Percentiles rank a stretch among this genome's conserved stretches.
These are phyloP conservation scores for Aphanoascus verrucosus DNA, from an alignment of 2,329 filamentous ascomycete species.

Conservation along the genomic window DNA sequence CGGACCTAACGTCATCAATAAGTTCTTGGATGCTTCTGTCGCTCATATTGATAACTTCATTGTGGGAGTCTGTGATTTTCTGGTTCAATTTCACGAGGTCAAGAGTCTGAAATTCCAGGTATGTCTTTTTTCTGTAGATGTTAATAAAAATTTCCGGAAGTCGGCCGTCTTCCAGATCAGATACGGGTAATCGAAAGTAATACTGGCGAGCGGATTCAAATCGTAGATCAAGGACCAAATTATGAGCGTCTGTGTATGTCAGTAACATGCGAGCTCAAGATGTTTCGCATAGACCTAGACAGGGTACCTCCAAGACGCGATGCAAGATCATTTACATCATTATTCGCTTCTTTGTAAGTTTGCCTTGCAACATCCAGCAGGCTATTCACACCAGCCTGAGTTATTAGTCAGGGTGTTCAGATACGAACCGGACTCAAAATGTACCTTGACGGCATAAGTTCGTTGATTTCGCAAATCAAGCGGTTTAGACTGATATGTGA, in stretches of 20 bases:
- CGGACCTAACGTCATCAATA: slow-evolving; percentile 57
- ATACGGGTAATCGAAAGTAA: slow-evolving; percentile 56
- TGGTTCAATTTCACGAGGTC: slow-evolving; percentile 70
- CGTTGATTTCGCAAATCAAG: slow-evolving; percentile 82
- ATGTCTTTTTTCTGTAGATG: slow-evolving; percentile 57
- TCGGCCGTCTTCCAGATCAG: slow-evolving; percentile 49
- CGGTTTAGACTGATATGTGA: slow-evolving; percentile 63
- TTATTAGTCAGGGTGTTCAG: slow-evolving; percentile 14
- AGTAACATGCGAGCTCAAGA: slow-evolving; percentile 13
- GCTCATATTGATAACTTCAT: slow-evolving; percentile 73
- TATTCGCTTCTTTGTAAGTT: slow-evolving; percentile 78
- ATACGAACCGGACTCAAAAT: not conserved
- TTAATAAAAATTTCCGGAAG: slow-evolving; percentile 70
- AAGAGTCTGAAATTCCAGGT: slow-evolving; percentile 78
- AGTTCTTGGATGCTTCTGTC: slow-evolving; percentile 65
- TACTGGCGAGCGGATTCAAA: slow-evolving; percentile 71
- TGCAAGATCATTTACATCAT: slow-evolving; percentile 64
- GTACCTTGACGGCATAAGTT: slow-evolving; percentile 73
- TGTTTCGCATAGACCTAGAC: slow-evolving; percentile 1
- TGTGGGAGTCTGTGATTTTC: slow-evolving; percentile 67
- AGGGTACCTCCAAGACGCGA: slow-evolving; percentile 52
- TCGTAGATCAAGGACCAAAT: slow-evolving; percentile 55
- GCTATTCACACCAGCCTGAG: slow-evolving; percentile 64
- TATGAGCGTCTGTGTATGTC: slow-evolving; percentile 42
- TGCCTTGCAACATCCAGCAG: slow-evolving; percentile 80